Conservation (phyloP, 768 basidiomycete species). For the Butyriboletus loyo region DNA sequence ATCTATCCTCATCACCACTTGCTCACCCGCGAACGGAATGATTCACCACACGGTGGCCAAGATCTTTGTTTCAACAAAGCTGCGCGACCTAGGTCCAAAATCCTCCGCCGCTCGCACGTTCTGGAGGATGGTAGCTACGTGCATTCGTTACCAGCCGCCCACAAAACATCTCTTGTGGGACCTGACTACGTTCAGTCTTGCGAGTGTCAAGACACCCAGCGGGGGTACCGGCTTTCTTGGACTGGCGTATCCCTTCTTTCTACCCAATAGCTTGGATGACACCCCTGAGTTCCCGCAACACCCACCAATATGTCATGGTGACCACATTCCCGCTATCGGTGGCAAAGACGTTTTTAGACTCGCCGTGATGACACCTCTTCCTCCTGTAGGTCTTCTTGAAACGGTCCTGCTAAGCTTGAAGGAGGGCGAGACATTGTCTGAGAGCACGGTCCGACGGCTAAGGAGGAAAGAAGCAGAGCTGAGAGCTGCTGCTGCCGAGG, state of each 20-base stretch:
- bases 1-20: constrained; percentile 21
- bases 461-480: constrained; percentile 24
- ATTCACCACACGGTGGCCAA: constrained; percentile 25
- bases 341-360: constrained; percentile 8
- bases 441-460: constrained; percentile 24
- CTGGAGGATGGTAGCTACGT: constrained; percentile 25
- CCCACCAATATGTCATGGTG: constrained; percentile 15
- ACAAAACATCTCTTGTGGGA: constrained; percentile 18
- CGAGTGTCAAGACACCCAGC: constrained; percentile 18
- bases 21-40: constrained; percentile 29
- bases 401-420: constrained; percentile 19
- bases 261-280: constrained; percentile 10
- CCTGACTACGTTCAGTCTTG: constrained; percentile 24
- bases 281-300: constrained; percentile 16
- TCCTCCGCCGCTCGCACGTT: constrained; percentile 20
- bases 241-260: constrained; percentile 7
- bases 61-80: constrained; percentile 24
- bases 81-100: constrained; percentile 26
- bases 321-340: neutral
- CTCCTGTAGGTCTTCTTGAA: constrained; percentile 19
- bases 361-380: constrained; percentile 22
- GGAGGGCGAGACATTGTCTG: constrained; percentile 22
- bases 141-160: constrained; percentile 24
- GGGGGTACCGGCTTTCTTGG: constrained; percentile 26
- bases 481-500: constrained; percentile 20